These are phyloP conservation scores for Naematelia encephala DNA, from an alignment of 768 basidiomycete species.

Conservation along the genomic window DNA sequence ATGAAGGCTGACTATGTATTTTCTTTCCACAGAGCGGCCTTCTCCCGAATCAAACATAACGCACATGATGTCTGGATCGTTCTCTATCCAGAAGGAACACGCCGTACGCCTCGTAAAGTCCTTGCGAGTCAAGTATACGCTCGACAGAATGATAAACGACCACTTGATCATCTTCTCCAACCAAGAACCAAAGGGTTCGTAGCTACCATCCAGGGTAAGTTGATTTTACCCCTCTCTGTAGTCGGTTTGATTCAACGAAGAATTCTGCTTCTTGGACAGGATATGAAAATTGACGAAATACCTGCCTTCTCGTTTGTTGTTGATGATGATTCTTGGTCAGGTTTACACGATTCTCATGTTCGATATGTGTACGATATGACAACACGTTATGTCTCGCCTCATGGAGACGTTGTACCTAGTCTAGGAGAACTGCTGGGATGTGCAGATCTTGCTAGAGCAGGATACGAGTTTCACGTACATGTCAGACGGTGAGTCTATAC, in stretches of 20 bases:
- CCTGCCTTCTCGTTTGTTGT: no score
- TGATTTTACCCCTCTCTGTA: background rate
- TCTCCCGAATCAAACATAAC: conserved; percentile 26
- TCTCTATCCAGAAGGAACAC: conserved; percentile 37
- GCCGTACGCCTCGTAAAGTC: conserved; percentile 27
- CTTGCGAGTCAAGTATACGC: conserved; percentile 30
- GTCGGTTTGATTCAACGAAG: background rate
- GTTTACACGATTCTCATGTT: conserved; percentile 30
- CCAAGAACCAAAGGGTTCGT: conserved; percentile 38
- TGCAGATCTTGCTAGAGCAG: conserved; percentile 21
- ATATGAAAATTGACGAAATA: no score
- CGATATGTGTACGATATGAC: conserved; percentile 37
- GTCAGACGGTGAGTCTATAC: conserved; percentile 21
- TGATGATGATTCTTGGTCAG: conserved; percentile 11
- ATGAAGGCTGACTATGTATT: background rate
- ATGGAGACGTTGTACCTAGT: conserved; percentile 12
- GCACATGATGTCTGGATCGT: conserved; percentile 33
- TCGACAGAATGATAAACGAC: conserved; percentile 13
- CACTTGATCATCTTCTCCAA: conserved; percentile 26
- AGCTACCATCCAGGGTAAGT: conserved; percentile 30
- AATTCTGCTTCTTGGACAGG: no score
- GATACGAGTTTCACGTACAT: conserved; percentile 28
- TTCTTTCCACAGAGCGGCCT: conserved; percentile 19
- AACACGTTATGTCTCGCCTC: conserved; percentile 24
- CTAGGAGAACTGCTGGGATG: conserved; percentile 20